Evolutionary conservation across 164 flowering plant genomes (phyloP).

Genomic region (Magnolia officinalis): DNA sequence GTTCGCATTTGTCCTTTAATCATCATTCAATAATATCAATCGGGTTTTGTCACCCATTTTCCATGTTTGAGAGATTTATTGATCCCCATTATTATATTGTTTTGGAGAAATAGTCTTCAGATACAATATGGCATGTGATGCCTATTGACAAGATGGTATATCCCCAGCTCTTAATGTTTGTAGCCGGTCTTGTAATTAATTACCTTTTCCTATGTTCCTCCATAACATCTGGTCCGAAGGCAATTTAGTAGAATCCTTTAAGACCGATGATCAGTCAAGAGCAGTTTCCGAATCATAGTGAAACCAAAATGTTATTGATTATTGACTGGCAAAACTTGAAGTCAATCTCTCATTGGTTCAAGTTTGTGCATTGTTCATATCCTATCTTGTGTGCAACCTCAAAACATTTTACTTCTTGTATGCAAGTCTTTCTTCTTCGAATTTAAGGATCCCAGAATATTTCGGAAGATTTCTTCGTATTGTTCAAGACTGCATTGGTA

Average conservation of each 20-base stretch:
- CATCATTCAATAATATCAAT: background rate
- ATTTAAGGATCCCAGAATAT: background rate
- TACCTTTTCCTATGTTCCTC: background rate
- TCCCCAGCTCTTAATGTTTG: background rate
- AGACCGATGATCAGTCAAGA: background rate
- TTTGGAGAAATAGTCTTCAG: background rate
- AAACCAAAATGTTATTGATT: background rate
- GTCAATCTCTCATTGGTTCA: background rate
- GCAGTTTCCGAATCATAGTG: background rate
- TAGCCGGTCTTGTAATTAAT: background rate
- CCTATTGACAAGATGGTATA: background rate
- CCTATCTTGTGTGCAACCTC: no score
- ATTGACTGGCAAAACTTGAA: background rate
- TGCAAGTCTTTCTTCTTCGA: background rate
- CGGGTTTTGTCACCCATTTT: background rate
- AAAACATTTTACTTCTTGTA: background rate
- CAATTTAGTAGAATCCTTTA: background rate
- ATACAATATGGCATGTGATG: background rate
- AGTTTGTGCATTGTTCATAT: background rate
- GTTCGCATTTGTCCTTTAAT: no score
- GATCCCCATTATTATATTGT: background rate
- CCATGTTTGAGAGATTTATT: background rate
- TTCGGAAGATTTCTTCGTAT: no score
- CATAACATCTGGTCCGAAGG: background rate
- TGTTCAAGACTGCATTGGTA: no score